Conservation (phyloP, 2,329 filamentous ascomycete species). For the Ophiocordyceps sinensis region DNA sequence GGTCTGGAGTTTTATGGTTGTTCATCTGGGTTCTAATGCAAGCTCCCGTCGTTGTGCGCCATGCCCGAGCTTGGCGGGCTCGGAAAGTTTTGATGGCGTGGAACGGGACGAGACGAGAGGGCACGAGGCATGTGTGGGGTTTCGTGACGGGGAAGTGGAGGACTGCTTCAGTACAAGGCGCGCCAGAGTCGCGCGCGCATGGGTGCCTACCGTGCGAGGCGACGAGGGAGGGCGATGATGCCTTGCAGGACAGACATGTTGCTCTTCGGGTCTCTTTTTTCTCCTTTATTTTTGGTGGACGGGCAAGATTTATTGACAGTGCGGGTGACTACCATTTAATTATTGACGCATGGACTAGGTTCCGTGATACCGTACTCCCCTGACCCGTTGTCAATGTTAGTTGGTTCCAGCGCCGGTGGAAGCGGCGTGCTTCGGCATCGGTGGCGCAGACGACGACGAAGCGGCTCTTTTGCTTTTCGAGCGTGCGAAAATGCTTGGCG, state of each 20-base stretch:
- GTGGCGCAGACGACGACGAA: conserved; percentile 20
- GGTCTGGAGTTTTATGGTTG: conserved; percentile 32
- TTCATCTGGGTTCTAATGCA: conserved; percentile 29
- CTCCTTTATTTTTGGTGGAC: neutral
- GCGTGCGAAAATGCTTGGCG: conserved; percentile 2
- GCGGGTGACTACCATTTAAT: conserved; percentile 16
- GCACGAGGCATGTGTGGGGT: neutral
- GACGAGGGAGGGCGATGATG: neutral
- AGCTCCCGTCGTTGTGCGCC: conserved; percentile 13
- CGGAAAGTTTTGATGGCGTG: conserved; percentile 1
- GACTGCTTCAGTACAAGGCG: neutral
- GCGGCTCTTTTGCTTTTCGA: conserved; percentile 9
- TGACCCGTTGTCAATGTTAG: conserved; percentile 11
- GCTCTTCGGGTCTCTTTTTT: neutral
- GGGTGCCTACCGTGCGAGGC: neutral
- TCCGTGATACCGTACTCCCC: conserved; percentile 4
- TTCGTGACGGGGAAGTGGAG: too few relatives aligned
- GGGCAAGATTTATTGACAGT: conserved; percentile 1
- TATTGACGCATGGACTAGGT: conserved; percentile 15
- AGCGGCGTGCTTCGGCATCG: conserved; percentile 20
- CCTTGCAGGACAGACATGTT: neutral
- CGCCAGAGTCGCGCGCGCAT: neutral
- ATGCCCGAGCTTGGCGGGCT: neutral
- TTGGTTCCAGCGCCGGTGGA: conserved; percentile 26
- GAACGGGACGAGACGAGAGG: neutral